phyloP scores from a whole-genome alignment of 805 yeast species.

The Metahyphopichia silvanorum region DNA sequence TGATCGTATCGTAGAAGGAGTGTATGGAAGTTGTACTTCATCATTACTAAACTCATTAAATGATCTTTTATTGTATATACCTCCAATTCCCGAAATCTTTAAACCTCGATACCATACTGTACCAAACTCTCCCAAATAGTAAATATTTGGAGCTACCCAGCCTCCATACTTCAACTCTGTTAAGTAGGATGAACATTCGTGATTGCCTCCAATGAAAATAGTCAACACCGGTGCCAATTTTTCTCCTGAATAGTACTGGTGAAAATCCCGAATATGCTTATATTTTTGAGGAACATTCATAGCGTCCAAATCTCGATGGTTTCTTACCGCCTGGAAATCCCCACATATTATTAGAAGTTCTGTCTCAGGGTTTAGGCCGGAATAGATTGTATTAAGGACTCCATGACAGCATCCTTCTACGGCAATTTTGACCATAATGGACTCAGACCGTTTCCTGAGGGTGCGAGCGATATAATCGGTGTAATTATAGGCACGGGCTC shows the following conservation, averaged over 20 bases:
- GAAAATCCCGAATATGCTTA: constrained; percentile 74
- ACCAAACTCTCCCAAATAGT: constrained; percentile 77
- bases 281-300: constrained; percentile 82
- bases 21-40: constrained; percentile 48
- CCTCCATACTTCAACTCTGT: constrained; percentile 80
- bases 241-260: constrained; percentile 59
- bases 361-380: constrained; percentile 11
- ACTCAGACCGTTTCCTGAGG: too few species aligned
- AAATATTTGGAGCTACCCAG: constrained; percentile 87
- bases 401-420: constrained; percentile 94
- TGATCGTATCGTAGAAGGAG: constrained; percentile 45
- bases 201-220: constrained; percentile 90
- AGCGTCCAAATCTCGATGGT: constrained; percentile 58
- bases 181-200: constrained; percentile 81
- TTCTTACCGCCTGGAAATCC: constrained; percentile 83
- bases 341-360: constrained; percentile 74
- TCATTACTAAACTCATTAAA: constrained; percentile 44
- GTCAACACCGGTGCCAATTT: constrained; percentile 72
- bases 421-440: constrained; percentile 43
- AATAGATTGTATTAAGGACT: constrained; percentile 58
- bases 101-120: constrained; percentile 73
- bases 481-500: too few species aligned
- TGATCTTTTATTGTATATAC: constrained; percentile 59
- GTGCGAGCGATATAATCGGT: too few species aligned
- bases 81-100: constrained; percentile 78